Evolutionary conservation across 2,329 filamentous ascomycete species (phyloP).

Genomic region (Pseudogymnoascus sp.): DNA sequence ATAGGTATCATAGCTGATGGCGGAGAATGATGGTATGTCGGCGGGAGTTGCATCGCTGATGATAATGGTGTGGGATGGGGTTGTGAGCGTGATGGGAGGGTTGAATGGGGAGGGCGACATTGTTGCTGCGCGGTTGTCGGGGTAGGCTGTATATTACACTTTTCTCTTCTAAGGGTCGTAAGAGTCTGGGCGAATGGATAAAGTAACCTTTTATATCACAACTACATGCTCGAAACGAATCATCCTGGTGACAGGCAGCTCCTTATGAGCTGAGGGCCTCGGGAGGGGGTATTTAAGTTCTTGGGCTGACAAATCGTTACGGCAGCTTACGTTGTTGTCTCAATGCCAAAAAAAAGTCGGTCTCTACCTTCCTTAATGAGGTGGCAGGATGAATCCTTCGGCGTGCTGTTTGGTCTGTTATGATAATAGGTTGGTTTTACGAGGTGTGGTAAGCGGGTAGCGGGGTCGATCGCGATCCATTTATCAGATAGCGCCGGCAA

Average conservation of each 20-base stretch:
- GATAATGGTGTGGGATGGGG: not conserved
- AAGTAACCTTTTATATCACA: not conserved
- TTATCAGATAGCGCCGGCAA: not conserved
- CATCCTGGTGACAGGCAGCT: not conserved
- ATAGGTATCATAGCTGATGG: constrained; percentile 9
- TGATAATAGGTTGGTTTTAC: not conserved
- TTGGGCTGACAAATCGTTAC: not conserved
- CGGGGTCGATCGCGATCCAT: not conserved
- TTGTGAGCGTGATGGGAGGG: not conserved
- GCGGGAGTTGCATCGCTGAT: not conserved
- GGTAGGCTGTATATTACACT: not conserved
- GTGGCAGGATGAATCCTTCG: not conserved
- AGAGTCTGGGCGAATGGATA: not conserved
- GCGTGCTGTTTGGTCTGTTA: not conserved
- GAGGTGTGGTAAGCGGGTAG: not conserved
- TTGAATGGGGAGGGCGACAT: not conserved
- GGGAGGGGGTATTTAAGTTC: not conserved
- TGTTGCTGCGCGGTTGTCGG: too few relatives aligned
- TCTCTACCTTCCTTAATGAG: not conserved
- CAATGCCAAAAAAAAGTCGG: not conserved
- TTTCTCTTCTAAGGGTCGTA: not conserved
- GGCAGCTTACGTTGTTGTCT: not conserved
- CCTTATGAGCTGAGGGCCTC: not conserved
- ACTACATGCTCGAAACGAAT: not conserved
- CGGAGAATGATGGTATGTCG: not conserved